Percentiles rank a stretch among this genome's conserved stretches.
Conservation (phyloP, 2,329 filamentous ascomycete genomes). For the Sclerotinia minor region DNA sequence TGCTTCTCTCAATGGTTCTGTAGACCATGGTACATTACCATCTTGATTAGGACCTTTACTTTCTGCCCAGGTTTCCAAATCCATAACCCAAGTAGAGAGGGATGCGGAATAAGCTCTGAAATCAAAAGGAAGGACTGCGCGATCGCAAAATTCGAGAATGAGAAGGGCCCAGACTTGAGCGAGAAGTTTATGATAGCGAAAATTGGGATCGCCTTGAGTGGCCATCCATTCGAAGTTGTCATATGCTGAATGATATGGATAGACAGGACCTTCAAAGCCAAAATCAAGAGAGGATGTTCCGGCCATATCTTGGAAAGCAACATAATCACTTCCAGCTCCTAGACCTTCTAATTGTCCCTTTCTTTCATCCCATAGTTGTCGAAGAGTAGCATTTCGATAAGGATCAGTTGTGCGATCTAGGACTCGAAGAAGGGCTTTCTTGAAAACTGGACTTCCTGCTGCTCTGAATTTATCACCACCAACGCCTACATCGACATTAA, state of each 20-base stretch:
- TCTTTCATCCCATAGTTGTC: conserved; percentile 71
- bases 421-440: conserved; percentile 68
- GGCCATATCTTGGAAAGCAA: conserved; percentile 87
- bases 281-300: conserved; percentile 88
- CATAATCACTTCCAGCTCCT: conserved; percentile 77
- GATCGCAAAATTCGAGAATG: conserved; percentile 81
- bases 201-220: conserved; percentile 75
- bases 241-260: conserved; percentile 80
- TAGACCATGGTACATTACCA: conserved; percentile 43
- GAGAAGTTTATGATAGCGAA: conserved; percentile 76
- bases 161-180: conserved; percentile 78
- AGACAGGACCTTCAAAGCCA: conserved; percentile 65
- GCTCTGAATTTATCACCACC: conserved; percentile 74
- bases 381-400: conserved; percentile 67
- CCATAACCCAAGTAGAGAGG: conserved; percentile 63
- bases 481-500: conserved; percentile 87
- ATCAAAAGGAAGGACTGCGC: conserved; percentile 79
- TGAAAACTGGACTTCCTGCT: conserved; percentile 77
- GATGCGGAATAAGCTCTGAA: conserved; percentile 69
- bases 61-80: conserved; percentile 65
- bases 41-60: conserved; percentile 56
- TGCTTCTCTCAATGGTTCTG: conserved; percentile 61
- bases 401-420: conserved; percentile 76
- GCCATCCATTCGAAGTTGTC: conserved; percentile 89
- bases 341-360: conserved; percentile 64